These are phyloP conservation scores for Geotrichum histeridarum DNA, from an alignment of 1,139 yeast genomes.

Conservation along the genomic window DNA sequence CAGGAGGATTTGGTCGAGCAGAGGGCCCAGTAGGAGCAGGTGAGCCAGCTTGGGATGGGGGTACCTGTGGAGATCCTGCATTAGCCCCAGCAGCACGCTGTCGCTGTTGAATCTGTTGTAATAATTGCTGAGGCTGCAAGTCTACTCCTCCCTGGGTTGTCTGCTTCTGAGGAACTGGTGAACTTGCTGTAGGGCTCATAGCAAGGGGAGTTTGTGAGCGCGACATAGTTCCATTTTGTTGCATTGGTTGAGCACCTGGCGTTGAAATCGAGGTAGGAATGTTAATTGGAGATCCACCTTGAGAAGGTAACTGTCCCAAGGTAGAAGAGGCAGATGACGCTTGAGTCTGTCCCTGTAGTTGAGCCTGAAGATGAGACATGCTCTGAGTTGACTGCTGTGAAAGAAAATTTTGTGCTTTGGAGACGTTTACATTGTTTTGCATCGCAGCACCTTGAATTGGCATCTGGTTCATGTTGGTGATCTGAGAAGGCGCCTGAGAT, in stretches of 20 bases:
- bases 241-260: not conserved
- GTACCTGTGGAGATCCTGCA: slow-evolving; percentile 19
- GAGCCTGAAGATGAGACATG: not conserved
- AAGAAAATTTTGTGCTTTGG: not conserved
- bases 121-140: slow-evolving; percentile 16
- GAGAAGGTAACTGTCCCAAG: not conserved
- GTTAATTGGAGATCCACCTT: slow-evolving; percentile 5
- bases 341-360: not conserved
- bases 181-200: slow-evolving; percentile 1
- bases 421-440: too few species aligned
- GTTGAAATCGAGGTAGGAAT: slow-evolving; percentile 11
- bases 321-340: not conserved
- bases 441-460: too few species aligned
- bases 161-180: not conserved
- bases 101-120: slow-evolving; percentile 16
- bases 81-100: slow-evolving; percentile 19
- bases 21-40: slow-evolving; percentile 28
- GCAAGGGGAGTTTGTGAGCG: slow-evolving; percentile 3
- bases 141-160: not conserved
- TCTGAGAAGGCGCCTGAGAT: too few species aligned
- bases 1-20: slow-evolving; percentile 32
- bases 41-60: slow-evolving; percentile 20
- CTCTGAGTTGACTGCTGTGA: not conserved
- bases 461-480: too few species aligned
- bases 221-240: not conserved